These are phyloP conservation scores for Amanita jacksonii DNA, from an alignment of 768 basidiomycete genomes.

Conservation along the genomic window DNA sequence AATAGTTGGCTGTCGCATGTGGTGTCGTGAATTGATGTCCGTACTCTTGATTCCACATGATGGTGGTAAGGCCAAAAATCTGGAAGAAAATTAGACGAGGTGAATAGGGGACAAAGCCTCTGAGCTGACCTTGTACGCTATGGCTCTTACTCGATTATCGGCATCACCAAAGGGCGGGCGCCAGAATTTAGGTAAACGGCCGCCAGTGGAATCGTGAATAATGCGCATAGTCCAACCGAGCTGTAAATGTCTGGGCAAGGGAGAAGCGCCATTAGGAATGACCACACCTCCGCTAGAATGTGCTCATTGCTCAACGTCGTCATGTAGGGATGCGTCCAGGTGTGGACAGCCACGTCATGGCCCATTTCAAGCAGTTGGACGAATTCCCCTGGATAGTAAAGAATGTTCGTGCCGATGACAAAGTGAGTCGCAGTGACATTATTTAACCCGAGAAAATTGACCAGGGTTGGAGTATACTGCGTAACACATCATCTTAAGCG, in stretches of 20 bases:
- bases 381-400: constrained; percentile 48
- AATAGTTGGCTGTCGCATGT: too few relatives aligned
- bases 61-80: constrained; percentile 72
- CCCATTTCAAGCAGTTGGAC: constrained; percentile 36
- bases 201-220: constrained; percentile 74
- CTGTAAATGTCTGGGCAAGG: constrained; percentile 17
- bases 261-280: background rate
- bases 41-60: constrained; percentile 89
- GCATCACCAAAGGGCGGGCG: constrained; percentile 82
- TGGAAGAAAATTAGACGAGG: constrained; percentile 8
- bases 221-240: constrained; percentile 77
- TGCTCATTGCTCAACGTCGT: constrained; percentile 62
- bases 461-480: constrained; percentile 37
- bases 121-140: constrained; percentile 63
- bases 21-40: too few relatives aligned
- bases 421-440: constrained; percentile 77
- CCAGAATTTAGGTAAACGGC: constrained; percentile 66
- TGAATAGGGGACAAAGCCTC: too few relatives aligned
- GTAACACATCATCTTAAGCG: constrained; percentile 6
- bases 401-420: constrained; percentile 77
- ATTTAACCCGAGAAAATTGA: constrained; percentile 58
- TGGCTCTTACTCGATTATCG: constrained; percentile 76
- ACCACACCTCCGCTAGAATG: constrained; percentile 51
- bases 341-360: constrained; percentile 45
- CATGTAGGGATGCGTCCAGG: constrained; percentile 76